Base-by-base conservation (phyloP, 768 basidiomycete species). In the Amanita molliuscula region DNA sequence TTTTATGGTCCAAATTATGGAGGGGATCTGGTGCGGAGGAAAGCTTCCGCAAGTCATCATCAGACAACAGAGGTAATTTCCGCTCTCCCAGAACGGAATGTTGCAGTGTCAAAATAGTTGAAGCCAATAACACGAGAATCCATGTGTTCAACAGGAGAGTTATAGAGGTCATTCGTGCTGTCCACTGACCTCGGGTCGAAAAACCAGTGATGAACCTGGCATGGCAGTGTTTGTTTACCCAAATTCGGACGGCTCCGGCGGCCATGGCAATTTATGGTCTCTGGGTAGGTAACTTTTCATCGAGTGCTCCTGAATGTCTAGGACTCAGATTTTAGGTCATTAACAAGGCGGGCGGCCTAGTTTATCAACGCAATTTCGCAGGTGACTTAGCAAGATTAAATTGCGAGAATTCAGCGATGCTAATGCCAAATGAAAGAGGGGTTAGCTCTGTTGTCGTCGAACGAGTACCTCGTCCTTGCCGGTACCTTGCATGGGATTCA, bases 401-500 rank as follows among this genome's bases (percentile, higher is more conserved):
- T 18, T 28, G n/a, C 23, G 37, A 41, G 28, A 15, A 13, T 21
- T 23, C 18, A 21, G 21, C 6, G 16, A 51, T 43, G 43, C 42
- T 49, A 29, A 48, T 28, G 38, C 36, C 44, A 41, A n/a, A 18
- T 48, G 41, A 23, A 64, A 96, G 96, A 94, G 56, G 93, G 91
- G n/a, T 81, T 98, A 43, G 83, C 92, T 7, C 78, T 83, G 51
- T 72, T 95, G 47, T 88, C 88, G 6, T 90, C 94, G 18, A 96
- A 96, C 66, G 93, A 96, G 70, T 86, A 92, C 56, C 81, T 99
- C 48, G 89, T 98, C 15, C 79, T 98, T 35, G 96, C 96, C 2
- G 95, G 95, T 38, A 98, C 96, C 11, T 68, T 98, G 33, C 96
- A 98, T 55, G 94, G 95, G 45, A 95, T 99, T 25, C 96, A 98